Conservation (phyloP, 108 stramenopile genomes). For the Skeletonema potamos region DNA sequence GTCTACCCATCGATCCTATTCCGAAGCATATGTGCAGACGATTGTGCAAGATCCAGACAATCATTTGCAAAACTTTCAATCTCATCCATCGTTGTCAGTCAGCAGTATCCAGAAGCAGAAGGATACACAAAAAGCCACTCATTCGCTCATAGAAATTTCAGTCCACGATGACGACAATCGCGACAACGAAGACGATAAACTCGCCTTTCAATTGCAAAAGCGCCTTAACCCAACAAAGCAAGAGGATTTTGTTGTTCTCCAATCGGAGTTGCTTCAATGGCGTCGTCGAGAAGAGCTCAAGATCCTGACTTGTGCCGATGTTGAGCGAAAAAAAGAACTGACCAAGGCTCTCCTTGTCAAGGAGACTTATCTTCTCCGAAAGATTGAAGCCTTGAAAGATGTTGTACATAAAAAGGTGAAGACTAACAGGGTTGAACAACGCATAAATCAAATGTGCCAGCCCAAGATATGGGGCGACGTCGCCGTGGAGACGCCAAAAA, state of each 20-base stretch:
- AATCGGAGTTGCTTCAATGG: constrained; percentile 33
- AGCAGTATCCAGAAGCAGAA: constrained; percentile 1
- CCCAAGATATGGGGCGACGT: constrained; percentile 32
- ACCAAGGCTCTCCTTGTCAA: constrained; percentile 5
- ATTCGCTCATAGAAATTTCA: neutral
- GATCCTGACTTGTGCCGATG: constrained; percentile 14
- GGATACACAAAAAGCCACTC: neutral
- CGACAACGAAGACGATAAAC: neutral
- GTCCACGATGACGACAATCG: neutral
- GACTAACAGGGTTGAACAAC: constrained; percentile 2
- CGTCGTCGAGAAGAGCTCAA: constrained; percentile 32
- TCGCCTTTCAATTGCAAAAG: constrained; percentile 12
- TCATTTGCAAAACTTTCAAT: constrained; percentile 1
- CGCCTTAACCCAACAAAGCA: constrained; percentile 26
- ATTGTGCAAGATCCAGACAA: neutral
- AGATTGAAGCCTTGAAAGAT: constrained; percentile 25
- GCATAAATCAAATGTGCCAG: constrained; percentile 11
- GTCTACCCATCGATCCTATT: neutral
- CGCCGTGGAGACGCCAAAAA: constrained; percentile 25
- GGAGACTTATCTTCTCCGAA: constrained; percentile 26
- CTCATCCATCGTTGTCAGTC: neutral
- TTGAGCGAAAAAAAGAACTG: constrained; percentile 18
- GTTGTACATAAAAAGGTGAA: constrained; percentile 6
- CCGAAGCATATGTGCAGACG: constrained; percentile 16
- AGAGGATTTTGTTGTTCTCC: constrained; percentile 28